A percentile compares a stretch with the other conserved stretches of the same genome.
Conservation (phyloP, 805 yeast genomes). For the Cyberlindnera americana region DNA sequence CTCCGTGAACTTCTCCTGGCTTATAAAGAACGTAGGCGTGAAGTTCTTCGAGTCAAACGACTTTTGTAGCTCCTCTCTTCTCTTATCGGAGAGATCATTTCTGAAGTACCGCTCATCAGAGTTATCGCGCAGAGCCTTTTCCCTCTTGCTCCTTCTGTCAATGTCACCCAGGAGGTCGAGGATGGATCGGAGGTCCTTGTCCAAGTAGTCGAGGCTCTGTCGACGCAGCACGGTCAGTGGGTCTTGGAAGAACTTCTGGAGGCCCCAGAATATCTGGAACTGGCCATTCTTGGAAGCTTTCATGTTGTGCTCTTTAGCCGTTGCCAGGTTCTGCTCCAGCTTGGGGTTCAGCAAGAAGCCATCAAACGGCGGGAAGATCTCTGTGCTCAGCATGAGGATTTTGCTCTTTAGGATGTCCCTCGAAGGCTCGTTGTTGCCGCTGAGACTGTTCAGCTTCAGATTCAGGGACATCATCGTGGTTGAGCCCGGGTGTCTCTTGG, state of each 20-base stretch:
- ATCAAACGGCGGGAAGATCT: slow-evolving; percentile 15
- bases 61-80: slow-evolving; percentile 7
- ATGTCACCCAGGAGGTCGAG: background rate
- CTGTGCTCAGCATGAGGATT: slow-evolving; percentile 15
- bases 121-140: background rate
- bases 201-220: background rate
- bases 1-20: slow-evolving; percentile 13
- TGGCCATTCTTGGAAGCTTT: background rate
- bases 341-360: slow-evolving; percentile 15
- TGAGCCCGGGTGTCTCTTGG: slow-evolving; percentile 16
- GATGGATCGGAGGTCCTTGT: background rate
- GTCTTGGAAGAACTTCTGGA: slow-evolving; percentile 20
- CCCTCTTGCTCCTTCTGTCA: background rate
- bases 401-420: slow-evolving; percentile 20
- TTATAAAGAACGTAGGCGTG: slow-evolving; percentile 19
- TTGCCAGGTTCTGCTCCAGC: slow-evolving; percentile 16
- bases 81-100: background rate
- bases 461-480: slow-evolving; percentile 17
- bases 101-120: background rate
- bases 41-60: slow-evolving; percentile 16
- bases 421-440: slow-evolving; percentile 16
- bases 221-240: slow-evolving; percentile 11
- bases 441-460: slow-evolving; percentile 10
- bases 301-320: slow-evolving; percentile 8
- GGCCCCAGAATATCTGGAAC: slow-evolving; percentile 18